phyloP scores from a whole-genome alignment of 2,329 filamentous ascomycete genomes.

The Colletotrichum agaves region DNA sequence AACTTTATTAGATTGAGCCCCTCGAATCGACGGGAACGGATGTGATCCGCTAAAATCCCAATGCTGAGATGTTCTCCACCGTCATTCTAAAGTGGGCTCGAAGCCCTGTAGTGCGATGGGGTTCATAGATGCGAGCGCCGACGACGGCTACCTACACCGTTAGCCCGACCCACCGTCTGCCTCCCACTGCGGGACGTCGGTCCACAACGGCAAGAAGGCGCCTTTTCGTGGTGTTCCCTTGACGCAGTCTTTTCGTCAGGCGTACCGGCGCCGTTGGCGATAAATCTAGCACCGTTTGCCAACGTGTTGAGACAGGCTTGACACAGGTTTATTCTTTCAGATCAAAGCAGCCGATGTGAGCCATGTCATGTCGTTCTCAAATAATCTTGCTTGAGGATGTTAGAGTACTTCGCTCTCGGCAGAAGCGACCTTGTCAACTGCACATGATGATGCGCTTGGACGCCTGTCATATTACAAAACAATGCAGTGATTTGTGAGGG shows the following conservation, averaged over 20 bases:
- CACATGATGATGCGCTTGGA: constrained; percentile 18
- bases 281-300: neutral
- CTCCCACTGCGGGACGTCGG: constrained; percentile 10
- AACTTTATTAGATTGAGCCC: constrained; percentile 32
- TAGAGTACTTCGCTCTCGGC: constrained; percentile 8
- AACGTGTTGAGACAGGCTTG: constrained; percentile 2
- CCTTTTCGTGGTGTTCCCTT: too few relatives aligned
- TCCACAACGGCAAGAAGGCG: neutral
- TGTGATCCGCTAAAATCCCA: constrained; percentile 7
- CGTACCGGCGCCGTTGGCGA: neutral
- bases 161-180: constrained; percentile 4
- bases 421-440: constrained; percentile 19
- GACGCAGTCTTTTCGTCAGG: neutral
- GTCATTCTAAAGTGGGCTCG: constrained; percentile 6
- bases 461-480: constrained; percentile 17
- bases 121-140: constrained; percentile 11
- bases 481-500: neutral
- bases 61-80: constrained; percentile 15
- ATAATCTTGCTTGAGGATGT: neutral
- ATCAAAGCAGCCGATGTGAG: too few relatives aligned
- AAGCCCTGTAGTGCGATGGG: constrained; percentile 13
- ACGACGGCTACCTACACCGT: neutral
- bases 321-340: constrained; percentile 6
- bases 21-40: constrained; percentile 23
- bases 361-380: constrained; percentile 10